phyloP scores from a whole-genome alignment of 805 yeast genomes.

The Clavispora asparagi region DNA sequence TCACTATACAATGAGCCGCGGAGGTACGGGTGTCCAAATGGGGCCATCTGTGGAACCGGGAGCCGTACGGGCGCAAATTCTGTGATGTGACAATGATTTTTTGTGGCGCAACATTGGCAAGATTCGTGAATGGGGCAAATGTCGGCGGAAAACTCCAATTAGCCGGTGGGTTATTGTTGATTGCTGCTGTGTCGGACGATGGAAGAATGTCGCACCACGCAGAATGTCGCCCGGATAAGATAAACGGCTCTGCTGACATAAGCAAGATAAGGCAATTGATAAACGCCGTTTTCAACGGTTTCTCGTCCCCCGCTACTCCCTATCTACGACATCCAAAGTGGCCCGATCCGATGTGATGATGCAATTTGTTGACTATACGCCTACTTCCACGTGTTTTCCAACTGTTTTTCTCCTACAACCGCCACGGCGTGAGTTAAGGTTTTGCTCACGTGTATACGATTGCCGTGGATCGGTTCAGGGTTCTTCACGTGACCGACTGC shows the following conservation, averaged over 20 bases:
- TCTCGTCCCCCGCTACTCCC: neutral
- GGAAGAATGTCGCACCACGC: neutral
- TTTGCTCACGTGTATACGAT: too few species aligned
- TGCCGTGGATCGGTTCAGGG: neutral
- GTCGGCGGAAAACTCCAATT: too few species aligned
- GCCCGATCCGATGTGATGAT: too few species aligned
- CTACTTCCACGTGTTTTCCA: too few species aligned
- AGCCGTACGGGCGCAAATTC: neutral
- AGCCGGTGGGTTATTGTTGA: too few species aligned
- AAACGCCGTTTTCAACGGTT: slow-evolving; percentile 1
- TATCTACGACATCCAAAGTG: too few species aligned
- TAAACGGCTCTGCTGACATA: slow-evolving; percentile 5
- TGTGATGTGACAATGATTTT: neutral
- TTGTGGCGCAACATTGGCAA: neutral
- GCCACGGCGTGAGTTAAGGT: too few species aligned
- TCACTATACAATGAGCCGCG: neutral
- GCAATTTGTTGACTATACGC: too few species aligned
- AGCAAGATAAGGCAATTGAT: slow-evolving; percentile 10
- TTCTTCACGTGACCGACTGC: neutral
- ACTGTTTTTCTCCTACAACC: too few species aligned
- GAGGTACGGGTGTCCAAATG: neutral
- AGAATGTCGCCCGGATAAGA: slow-evolving; percentile 4
- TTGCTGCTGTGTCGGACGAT: too few species aligned
- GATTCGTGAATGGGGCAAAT: too few species aligned
- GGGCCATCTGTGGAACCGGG: neutral